Conservation (phyloP, 495 filamentous ascomycete genomes). For the Neurospora tetrasperma region DNA sequence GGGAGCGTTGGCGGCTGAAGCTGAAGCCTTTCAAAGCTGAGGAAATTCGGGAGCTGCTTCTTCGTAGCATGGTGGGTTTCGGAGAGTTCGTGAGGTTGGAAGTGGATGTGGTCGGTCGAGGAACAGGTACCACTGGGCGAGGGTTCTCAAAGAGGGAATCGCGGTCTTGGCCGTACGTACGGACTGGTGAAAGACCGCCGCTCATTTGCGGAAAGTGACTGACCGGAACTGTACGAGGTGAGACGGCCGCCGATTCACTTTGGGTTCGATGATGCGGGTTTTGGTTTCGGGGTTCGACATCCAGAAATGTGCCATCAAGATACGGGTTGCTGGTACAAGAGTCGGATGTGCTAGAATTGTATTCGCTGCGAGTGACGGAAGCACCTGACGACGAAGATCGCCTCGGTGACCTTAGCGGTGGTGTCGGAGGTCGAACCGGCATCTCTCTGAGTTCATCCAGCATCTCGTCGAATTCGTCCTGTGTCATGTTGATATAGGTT, state of each 20-base stretch:
- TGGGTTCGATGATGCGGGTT: neutral
- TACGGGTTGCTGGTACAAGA: neutral
- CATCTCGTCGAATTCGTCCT: conserved; percentile 28
- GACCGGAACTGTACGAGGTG: neutral
- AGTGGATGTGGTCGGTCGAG: conserved; percentile 5
- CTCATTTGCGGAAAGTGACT: neutral
- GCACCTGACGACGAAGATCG: conserved; percentile 11
- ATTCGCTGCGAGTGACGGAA: neutral
- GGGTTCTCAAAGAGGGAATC: conserved; percentile 11
- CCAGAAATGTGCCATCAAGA: neutral
- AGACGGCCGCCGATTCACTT: conserved; percentile 1
- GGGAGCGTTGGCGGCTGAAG: conserved; percentile 2
- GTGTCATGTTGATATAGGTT: neutral
- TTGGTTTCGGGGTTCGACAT: neutral
- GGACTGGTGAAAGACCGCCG: neutral
- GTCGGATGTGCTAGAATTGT: conserved; percentile 6
- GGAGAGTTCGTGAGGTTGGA: neutral
- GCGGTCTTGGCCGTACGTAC: neutral
- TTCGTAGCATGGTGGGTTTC: conserved; percentile 13
- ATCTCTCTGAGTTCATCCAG: conserved; percentile 24
- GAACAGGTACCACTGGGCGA: conserved; percentile 4
- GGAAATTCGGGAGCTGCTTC: conserved; percentile 25
- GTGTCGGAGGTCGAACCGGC: conserved; percentile 27
- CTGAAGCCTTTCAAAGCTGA: conserved; percentile 16
- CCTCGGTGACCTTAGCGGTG: conserved; percentile 29